Evolutionary conservation across 2,329 filamentous ascomycete species (phyloP), one percentile per base, ranked within the genome.

Genomic region (Chrysosporium queenslandicum): DNA sequence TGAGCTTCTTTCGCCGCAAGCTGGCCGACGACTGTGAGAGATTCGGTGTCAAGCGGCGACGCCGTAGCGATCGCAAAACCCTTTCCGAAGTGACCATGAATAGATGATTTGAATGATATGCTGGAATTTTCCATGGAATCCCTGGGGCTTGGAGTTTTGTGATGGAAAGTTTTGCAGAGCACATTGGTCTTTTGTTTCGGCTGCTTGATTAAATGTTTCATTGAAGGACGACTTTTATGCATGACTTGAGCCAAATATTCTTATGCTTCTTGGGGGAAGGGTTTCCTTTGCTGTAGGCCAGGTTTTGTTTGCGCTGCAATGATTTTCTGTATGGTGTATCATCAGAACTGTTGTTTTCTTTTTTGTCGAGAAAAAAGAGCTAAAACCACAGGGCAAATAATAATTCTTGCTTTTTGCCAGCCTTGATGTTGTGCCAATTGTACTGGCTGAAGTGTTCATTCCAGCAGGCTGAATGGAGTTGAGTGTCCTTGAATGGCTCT

Each of bases 1-100:
- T 94, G 51, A 79, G 78, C 27, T 67, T 91, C 64, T 94, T 94
- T 72, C 85, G 85, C 67, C 81, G 82, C 62, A 97, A 95, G 72
- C 81, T 97, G 57, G 82, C 80, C 5, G 88, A 92, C 61, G 92
- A 97, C 34, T 66, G 70, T 56, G 66, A 71, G 43, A 64, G 68
- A 53, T 71, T 71, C 53, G 64, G 64, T 12, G 61, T 64, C 4
- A 58, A 53, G 32, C 51, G 41, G 29, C 47, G 47, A 34, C 43
- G 39, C 46, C 18, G 41, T 18, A 29, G 42, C 16, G 41, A 52
- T 20, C 39, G 49, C 12, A 43, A 51, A 18, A 45, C 41, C 16
- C 49, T 51, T 20, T 51, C 40, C 14, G 49, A 51, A n/a, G 40
- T 51, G 21, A 20, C 49, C 4, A 37, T 45, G 18, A 43, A 43